phyloP scores from a whole-genome alignment of 768 basidiomycete genomes.

The Phaeotremella skinneri region DNA sequence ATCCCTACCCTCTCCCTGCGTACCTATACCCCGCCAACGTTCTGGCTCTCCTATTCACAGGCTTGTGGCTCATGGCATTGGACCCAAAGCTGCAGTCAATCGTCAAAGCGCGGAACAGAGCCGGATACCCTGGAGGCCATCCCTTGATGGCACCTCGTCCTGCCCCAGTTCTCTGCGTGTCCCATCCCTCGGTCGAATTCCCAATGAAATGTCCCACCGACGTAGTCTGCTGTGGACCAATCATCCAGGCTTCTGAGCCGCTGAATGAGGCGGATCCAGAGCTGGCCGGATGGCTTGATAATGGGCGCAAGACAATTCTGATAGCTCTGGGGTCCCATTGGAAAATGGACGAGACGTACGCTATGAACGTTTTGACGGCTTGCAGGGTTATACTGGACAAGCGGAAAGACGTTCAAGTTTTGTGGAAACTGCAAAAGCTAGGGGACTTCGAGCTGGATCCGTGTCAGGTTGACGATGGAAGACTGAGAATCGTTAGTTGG shows the following conservation, averaged over 20 bases:
- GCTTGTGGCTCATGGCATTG: slow-evolving; percentile 9
- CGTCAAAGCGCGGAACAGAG: slow-evolving; percentile 18
- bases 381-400: slow-evolving; percentile 14
- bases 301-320: slow-evolving; percentile 12
- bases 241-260: slow-evolving; percentile 9
- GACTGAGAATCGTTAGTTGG: slow-evolving; percentile 30
- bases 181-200: slow-evolving; percentile 20
- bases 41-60: slow-evolving; percentile 9
- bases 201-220: slow-evolving; percentile 17
- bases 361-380: slow-evolving; percentile 11
- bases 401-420: slow-evolving; percentile 24
- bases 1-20: slow-evolving; percentile 22
- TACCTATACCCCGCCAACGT: slow-evolving; percentile 20
- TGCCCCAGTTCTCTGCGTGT: slow-evolving; percentile 19
- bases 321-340: slow-evolving; percentile 28
- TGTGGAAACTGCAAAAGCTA: slow-evolving; percentile 24
- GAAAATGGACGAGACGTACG: slow-evolving; percentile 5
- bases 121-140: slow-evolving; percentile 22
- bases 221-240: slow-evolving; percentile 28
- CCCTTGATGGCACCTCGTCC: slow-evolving; percentile 9
- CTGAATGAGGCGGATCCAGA: slow-evolving; percentile 19
- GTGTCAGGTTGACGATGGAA: slow-evolving; percentile 6
- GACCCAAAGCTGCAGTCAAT: slow-evolving; percentile 9
- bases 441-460: slow-evolving; percentile 13
- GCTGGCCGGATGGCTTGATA: slow-evolving; percentile 18